Evolutionary conservation across 495 filamentous ascomycete genomes (phyloP), one percentile per base, ranked within the genome.

Genomic region (Glarea lozoyensis): DNA sequence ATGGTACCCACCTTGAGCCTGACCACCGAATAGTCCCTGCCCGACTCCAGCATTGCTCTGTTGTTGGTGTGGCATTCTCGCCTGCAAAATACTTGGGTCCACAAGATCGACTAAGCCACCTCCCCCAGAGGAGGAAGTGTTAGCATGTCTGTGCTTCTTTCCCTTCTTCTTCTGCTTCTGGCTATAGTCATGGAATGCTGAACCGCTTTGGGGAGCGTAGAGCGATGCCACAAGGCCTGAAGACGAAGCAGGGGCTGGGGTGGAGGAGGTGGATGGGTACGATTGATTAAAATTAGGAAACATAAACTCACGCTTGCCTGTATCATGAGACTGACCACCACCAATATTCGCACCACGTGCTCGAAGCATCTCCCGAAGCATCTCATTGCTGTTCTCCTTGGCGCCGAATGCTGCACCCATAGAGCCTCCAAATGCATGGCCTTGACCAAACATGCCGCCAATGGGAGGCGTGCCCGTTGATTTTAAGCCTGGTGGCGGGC

Each of bases 81-180:
- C 87, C 72, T 96, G 92, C 75, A 99, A 80, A 75, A 97, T 94
- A 76, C 88, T 95, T 72, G 90, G 87, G 84, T 95, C 88, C 74
- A 84, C 85, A 88, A 94, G 84, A 89, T 96, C 87, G 74, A 93
- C 88, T 87, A 94, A 79, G 76, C 83, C 87, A 81, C 80, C 79
- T 73, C 87, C 87, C 76, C 86, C 86, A 77, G 86, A 90, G 80
- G 88, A 92, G 84, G 88, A 94, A 90, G 88, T 94, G 85, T 94
- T 93, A 92, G 88, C 88, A 82, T 94, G 87, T 82, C 87, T 93
- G 72, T 93, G 88, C 84, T 93, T 92, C 81, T 93, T 94, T 78
- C 86, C 87, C 84, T 94, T 94, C 85, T 94, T 94, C 85, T 92
- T 94, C 79, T 88, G 84, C 82, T 94, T 94, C 72, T 80, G 77